Evolutionary conservation across 1,284 basidiomycete genomes (phyloP), one percentile per base, ranked within the genome.

Genomic region (Cryptococcus sp.): DNA sequence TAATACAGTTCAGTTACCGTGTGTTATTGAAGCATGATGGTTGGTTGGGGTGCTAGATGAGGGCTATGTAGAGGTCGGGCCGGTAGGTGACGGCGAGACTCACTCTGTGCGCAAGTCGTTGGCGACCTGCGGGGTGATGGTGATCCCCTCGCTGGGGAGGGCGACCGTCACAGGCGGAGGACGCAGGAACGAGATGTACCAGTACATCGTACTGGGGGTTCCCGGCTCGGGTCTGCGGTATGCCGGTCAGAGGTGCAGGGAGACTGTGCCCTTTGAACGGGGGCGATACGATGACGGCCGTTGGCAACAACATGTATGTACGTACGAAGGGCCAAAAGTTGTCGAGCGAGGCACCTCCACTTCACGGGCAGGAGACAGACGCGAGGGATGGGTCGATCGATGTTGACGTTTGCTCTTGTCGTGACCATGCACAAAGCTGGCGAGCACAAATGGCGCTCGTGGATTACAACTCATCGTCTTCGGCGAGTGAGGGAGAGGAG

Each of bases 81-180:
- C n/a, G 8, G 39, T 35, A 15, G 37, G 9, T 15, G 56, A 48
- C 9, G 39, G 16, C 9, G 24, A 13, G n/a, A 66, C 75, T 52
- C 56, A 76, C 75, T 78, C 77, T 36, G 77, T 78, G 0, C 77
- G 65, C 3, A 78, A 68, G 51, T 78, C 77, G 48, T 78, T 78
- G n/a, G 77, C 77, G 49, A 78, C 69, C 57, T 78, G 77, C 11
- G 77, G 75, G 3, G 77, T 76, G 46, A 78, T 72, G 5, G 60
- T 66, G 44, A 75, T 67, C 15, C 61, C 57, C 4, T 66, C 63
- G 2, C 53, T 39, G 0, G 65, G 50, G 4, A 63, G 52, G 0
- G 62, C 20, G 36, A 68, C 56, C 1, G 67, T 62, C 2, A 70
- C 64, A 1, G 77, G 75, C 12, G 77, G 77, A 1, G 77, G 75